Evolutionary conservation across 1,284 basidiomycete genomes (phyloP), one percentile per base, ranked within the genome.

Genomic region (Trametes polyzona): DNA sequence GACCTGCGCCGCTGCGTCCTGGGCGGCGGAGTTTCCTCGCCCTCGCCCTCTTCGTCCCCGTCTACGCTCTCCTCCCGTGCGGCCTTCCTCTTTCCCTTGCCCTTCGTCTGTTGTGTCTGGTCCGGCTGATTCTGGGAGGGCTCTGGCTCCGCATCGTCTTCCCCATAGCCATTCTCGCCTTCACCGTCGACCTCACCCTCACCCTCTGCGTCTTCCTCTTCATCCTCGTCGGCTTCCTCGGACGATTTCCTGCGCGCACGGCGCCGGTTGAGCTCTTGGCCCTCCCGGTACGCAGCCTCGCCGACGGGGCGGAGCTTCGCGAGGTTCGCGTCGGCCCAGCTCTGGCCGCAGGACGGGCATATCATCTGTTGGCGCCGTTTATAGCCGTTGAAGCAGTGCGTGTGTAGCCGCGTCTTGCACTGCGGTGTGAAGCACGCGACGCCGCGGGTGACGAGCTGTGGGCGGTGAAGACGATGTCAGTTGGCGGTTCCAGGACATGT

Each of bases 371-470:
- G 73, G 39, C 72, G 72, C 24, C 73, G 70, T 47, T 75, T 77
- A 61, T 75, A 81, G 32, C 69, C 79, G 27, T 65, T 73, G 69
- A 86, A 87, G 65, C 92, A 93, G 60, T 88, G 83, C 41, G 70
- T 71, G 70, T 94, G 92, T 70, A 93, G 72, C 35, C 82, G 78
- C 11, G 78, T 76, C 62, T 83, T 78, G 76, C 92, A 94, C 37
- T 87, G 83, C 1, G 75, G 67, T 3, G 79, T 86, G 47, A 73
- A 76, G 68, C 92, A 94, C 1, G 80, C 78, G 23, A 85, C 72
- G 9, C 92, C 92, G 50, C 82, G 82, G 1, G 88, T 90, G 37
- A 89, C 66, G 41, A 87, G 77, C 87, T 90, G 61, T 12, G 51
- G 8, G 10, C 36, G 8, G 24, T 16, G 24, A 3, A 3, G 10